Evolutionary conservation across 345 rosid species (phyloP), one percentile per base, ranked within the genome.

Genomic region (Aquilaria malaccensis): DNA sequence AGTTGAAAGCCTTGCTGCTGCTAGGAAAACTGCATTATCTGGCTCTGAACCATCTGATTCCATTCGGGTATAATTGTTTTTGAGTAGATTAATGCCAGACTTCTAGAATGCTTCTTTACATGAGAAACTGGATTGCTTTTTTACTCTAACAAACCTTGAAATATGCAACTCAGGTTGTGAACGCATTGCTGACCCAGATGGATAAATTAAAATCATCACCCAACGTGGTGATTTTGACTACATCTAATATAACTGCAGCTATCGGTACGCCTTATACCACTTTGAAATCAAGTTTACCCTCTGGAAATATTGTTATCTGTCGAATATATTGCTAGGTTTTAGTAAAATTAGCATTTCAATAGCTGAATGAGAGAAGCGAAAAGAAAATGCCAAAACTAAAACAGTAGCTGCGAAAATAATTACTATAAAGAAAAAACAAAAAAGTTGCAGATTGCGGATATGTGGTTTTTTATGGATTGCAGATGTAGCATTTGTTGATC

Each of bases 1-100:
- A 83, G 99, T 94, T 64, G 97, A 94, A 85, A 94, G 99, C 72
- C 99, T 94, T 67, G 99, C 99, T 59, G 96, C 97, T 50, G 93
- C 97, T 52, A 79, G 97, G 62, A 91, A 90, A 73, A 95, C 97
- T 70, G 99, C 97, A 60, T 71, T 94, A 74, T 94, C 96, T 66
- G 97, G 97, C 61, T 94, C 99, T 46, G 97, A 94, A 67, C 99
- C 99, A 75, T 90, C 99, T 67, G 99, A 94, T 83, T 90, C 99
- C 32, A 90, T 94, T 61, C 78, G 99, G 78, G 95, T 94, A 88
- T 5, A 13, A n/a, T 45, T 33, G 52, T 69, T 37, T 65, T 55
- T 33, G 49, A 46, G 5, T 55, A 37, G 32, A 56, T 30, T 60
- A 7, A 65, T 41, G 60, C n/a, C 29, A 37, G 33, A 47, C 13